Conservation (phyloP, 208 protist species). For the Leishmania gerbilli region DNA sequence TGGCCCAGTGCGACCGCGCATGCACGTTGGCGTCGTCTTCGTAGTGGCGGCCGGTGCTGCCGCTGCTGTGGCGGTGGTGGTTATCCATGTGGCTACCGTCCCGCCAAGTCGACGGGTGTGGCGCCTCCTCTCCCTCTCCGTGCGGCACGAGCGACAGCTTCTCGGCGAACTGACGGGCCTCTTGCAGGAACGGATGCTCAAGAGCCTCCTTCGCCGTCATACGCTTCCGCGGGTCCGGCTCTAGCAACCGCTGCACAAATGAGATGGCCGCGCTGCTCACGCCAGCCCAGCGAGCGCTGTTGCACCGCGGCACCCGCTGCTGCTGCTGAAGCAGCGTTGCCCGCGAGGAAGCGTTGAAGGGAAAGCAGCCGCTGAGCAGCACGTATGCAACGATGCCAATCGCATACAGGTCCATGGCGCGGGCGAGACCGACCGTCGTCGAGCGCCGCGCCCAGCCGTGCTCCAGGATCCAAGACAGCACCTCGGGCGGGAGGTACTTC, state of each 20-base stretch:
- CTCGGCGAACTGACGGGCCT: constrained; percentile 41
- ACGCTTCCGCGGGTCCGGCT: constrained; percentile 59
- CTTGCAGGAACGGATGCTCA: constrained; percentile 63
- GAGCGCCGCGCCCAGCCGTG: constrained; percentile 46
- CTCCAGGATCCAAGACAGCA: constrained; percentile 66
- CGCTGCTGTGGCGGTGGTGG: constrained; percentile 3
- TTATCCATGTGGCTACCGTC: background rate
- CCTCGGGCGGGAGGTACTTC: constrained; percentile 78
- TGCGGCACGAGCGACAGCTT: constrained; percentile 65
- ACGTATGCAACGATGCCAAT: constrained; percentile 81
- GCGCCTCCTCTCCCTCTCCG: constrained; percentile 24
- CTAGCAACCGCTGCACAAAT: constrained; percentile 71
- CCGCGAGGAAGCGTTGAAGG: constrained; percentile 71
- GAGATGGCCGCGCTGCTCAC: constrained; percentile 61
- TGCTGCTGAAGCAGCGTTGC: constrained; percentile 70
- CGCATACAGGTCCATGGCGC: constrained; percentile 74
- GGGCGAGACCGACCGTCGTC: constrained; percentile 49
- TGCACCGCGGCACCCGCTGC: constrained; percentile 65
- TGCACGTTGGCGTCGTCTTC: constrained; percentile 1
- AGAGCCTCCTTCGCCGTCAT: constrained; percentile 57
- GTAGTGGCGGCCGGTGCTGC: background rate
- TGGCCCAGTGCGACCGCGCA: background rate
- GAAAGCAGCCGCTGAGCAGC: constrained; percentile 83
- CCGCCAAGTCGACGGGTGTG: background rate
- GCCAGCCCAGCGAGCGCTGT: constrained; percentile 55